Base-by-base conservation (phyloP, 306 rosid species). In the Glycine latifolia region DNA sequence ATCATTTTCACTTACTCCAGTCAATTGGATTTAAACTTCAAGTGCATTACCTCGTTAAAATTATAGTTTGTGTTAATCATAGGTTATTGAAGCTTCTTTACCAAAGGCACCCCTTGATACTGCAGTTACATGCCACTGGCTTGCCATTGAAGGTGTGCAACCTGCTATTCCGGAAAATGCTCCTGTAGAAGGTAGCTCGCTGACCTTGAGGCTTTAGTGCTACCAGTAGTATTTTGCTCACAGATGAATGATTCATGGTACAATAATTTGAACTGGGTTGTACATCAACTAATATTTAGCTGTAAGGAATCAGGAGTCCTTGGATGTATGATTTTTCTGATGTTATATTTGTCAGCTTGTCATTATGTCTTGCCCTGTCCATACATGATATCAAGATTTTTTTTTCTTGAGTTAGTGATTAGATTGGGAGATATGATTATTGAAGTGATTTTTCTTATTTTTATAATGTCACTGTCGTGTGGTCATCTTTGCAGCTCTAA, bases 61-160 rank as follows among this genome's bases (percentile, higher is more conserved):
- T 26, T 1, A 47, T 49, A 67, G 73, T 31, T 58, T 77, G 37
- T 79, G 63, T 58, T 71, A 46, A 81, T 71, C 37, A 4, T 73
- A 93, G 97, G 97, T 95, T 50, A 88, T 90, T 75, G 99, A 91
- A 58, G 89, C 97, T 74, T 88, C 97, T 77, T 81, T 93, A 63
- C 92, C 97, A 65, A 91, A 90, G 82, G 90, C 97, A 77, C 91
- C 91, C 37, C 90, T 89, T 81, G 97, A 89, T 83, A 88, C 91
- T 11, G 88, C 95, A 76, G 53, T 95, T 75, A 72, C 79, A 31
- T 62, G 90, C 86, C 97, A 91, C 78, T 93, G 97, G 99, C 91
- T 95, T 79, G 97, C 97, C 77, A 91, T 95, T 73, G 99, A 93
- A 90, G 99, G 99, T 13, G 92, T 93, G 88, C 97, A 88, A 78